Evolutionary conservation across 768 basidiomycete genomes (phyloP), one percentile per base, ranked within the genome.

Genomic region (Termitomyces sp.): DNA sequence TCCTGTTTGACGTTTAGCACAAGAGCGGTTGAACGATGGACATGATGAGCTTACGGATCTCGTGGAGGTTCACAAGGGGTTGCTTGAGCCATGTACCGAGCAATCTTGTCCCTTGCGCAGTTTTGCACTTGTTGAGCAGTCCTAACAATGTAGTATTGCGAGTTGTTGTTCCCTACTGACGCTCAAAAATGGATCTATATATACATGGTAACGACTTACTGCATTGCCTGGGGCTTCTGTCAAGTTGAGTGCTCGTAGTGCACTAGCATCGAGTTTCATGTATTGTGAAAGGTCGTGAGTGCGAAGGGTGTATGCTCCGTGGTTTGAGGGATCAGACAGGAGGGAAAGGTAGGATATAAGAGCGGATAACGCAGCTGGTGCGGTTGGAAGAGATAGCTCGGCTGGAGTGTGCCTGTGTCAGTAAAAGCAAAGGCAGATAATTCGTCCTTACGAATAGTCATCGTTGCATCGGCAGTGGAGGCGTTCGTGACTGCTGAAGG

Each of bases 251-350:
- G 97, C 97, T 55, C 90, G 84, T 18, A 98, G 78, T 0, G 97
- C 96, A 63, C 94, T 96, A 1, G 97, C 94, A 71, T 99, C 97
- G 9, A 98, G 83, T 60, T 89, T 89, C 95, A 99, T 97, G 74
- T 90, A 98, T 69, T 92, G 95, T 2, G 91, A 86, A 0, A 99
- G 79, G 70, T 98, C 95, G 69, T 99, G 96, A 0, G 90, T 91
- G 42, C 83, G 83, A 13, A 99, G 81, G 15, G 82, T 86, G 77
- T 88, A 98, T 59, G 88, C 84, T 22, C 88, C 90, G 64, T 90
- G 87, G 67, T 96, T 94, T 3, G 86, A 80, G 6, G 87, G 75
- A 65, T 96, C 92, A 7, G 87, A 78, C 2, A 94, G 78, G 5
- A 99, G 86, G 16, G 85, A 81, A 0, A 98, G 84, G 71, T 98